Evolutionary conservation across 805 yeast species (phyloP).

Genomic region (Metschnikowia similis): DNA sequence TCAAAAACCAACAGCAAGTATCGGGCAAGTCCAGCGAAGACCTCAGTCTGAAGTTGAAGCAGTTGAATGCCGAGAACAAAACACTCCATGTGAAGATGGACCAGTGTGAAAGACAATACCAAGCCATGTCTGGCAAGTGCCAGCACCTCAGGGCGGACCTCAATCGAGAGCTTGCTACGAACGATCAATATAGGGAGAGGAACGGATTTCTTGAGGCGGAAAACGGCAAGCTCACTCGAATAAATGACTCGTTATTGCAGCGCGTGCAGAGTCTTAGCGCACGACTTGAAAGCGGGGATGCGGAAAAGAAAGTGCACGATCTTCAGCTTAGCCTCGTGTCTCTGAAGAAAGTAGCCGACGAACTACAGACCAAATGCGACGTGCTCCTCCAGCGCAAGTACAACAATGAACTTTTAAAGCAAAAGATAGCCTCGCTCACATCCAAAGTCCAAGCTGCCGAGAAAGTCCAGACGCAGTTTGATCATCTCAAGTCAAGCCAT

Average conservation of each 20-base stretch:
- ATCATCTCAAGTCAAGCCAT: conserved; percentile 48
- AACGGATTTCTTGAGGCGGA: conserved; percentile 25
- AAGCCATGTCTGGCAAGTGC: conserved; percentile 21
- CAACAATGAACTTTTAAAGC: conserved; percentile 50
- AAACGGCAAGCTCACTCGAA: conserved; percentile 23
- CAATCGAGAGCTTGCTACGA: conserved; percentile 28
- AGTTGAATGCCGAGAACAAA: conserved; percentile 19
- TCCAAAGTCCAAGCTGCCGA: conserved; percentile 38
- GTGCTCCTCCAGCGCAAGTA: conserved; percentile 45
- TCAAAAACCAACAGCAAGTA: conserved; percentile 28
- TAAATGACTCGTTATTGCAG: conserved; percentile 29
- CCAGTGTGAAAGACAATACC: conserved; percentile 21
- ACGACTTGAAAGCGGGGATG: conserved; percentile 8
- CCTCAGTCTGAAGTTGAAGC: conserved; percentile 17
- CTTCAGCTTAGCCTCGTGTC: conserved; percentile 16
- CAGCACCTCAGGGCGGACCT: conserved; percentile 35
- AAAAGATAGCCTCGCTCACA: conserved; percentile 45
- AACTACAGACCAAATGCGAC: conserved; percentile 50
- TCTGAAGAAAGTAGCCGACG: conserved; percentile 46
- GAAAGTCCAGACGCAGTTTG: conserved; percentile 40
- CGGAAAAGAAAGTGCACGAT: conserved; percentile 26
- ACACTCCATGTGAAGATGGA: conserved; percentile 9
- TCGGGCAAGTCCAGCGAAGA: conserved; percentile 17
- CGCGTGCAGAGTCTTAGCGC: conserved; percentile 22
- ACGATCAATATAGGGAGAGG: conserved; percentile 38